phyloP scores from a whole-genome alignment of 1,284 basidiomycete genomes.

The Pulchroboletus neoregius region DNA sequence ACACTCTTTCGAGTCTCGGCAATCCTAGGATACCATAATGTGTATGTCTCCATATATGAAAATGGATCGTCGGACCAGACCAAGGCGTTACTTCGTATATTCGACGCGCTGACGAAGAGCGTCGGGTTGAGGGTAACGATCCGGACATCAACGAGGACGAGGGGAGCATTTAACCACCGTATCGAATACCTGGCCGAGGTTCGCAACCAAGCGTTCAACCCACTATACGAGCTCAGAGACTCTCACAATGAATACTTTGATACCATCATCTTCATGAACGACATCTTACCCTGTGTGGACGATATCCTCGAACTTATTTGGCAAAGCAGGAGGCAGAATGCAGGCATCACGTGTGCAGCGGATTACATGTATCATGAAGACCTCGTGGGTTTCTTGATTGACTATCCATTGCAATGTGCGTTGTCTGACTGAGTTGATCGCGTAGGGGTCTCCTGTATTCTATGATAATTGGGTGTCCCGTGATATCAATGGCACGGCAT shows the following conservation, averaged over 20 bases:
- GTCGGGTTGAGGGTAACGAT: conserved; percentile 91
- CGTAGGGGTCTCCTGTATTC: conserved; percentile 72
- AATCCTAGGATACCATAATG: conserved; percentile 91
- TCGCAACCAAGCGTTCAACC: conserved; percentile 90
- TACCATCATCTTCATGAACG: conserved; percentile 97
- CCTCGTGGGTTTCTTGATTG: conserved; percentile 50
- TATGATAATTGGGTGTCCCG: conserved; percentile 98
- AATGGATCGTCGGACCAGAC: conserved; percentile 97
- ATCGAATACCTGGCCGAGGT: conserved; percentile 98
- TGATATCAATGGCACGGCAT: conserved; percentile 93
- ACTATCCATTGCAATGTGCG: not conserved
- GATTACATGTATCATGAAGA: conserved; percentile 99
- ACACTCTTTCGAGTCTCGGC: conserved; percentile 90
- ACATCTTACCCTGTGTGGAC: conserved; percentile 92
- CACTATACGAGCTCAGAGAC: conserved; percentile 87
- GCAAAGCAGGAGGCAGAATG: conserved; percentile 88
- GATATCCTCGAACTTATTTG: conserved; percentile 94
- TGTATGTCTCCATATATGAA: conserved; percentile 96
- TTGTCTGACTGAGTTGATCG: conserved; percentile 2
- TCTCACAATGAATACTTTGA: conserved; percentile 89
- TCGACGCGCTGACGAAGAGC: conserved; percentile 83
- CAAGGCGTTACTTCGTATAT: conserved; percentile 88
- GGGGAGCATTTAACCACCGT: conserved; percentile 95
- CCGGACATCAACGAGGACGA: conserved; percentile 82
- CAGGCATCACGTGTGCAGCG: conserved; percentile 92